Base-by-base conservation (phyloP, 2,329 filamentous ascomycete genomes). In the Thelonectria discophora region DNA sequence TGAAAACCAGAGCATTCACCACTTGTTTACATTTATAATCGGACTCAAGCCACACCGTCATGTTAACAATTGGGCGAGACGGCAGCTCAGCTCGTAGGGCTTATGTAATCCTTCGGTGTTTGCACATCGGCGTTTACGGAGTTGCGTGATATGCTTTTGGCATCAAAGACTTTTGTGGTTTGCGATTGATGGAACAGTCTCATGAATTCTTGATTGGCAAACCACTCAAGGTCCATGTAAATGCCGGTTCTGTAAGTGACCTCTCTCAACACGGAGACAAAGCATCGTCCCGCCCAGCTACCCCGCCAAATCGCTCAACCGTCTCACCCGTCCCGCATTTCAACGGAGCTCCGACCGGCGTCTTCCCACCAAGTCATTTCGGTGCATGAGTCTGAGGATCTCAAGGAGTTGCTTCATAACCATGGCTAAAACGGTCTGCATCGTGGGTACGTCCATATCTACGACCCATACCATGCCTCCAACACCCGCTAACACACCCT, bases 341-440 rank as follows among this genome's bases (percentile, higher is more conserved):
- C 48, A 30, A 60, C 60, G 55, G 32, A 58, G 49, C 55, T 43
- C 46, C 30, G 40, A 53, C 64, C 32, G 60, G 64, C 51, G 43
- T 60, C 17, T 11, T 30, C 39, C 13, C 12, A 34, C 32, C 20
- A 21, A 21, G 24, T 7, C 17, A 27, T 21, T 10, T 6, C 18
- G 20, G 55, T 68, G 51, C 55, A 73, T 73, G 72, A 66, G 50
- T 45, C 47, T 69, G 24, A 50, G 46, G 20, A 65, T 40, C 37
- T 70, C 57, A 17, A 32, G 58, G 9, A 47, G 46, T 42, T 42
- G 68, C 13, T 47, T 15, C 37, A 63, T 51, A 62, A 62, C 51
- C 60, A 80, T 80, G 78, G 60, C 74, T 12, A 79, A 79, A 62
- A 75, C 76, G 30, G 78, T 80, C 27, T 80, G 78, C 62, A 75